Evolutionary conservation across 73 alveolate genomes (phyloP).

Genomic region (Urostyla sp.): DNA sequence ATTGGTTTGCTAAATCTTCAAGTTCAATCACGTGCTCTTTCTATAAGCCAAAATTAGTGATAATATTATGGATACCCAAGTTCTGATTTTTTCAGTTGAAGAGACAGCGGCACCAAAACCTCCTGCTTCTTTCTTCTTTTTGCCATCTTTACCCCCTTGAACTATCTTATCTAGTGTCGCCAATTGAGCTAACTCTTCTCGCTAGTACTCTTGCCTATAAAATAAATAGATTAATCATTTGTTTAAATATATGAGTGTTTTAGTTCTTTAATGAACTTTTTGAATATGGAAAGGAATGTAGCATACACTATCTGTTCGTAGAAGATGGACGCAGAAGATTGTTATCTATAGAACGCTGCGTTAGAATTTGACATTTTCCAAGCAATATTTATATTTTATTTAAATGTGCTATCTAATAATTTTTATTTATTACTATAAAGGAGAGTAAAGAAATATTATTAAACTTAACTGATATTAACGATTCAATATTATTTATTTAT

Average conservation of each 20-base stretch:
- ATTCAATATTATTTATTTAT: too few relatives aligned
- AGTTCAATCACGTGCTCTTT: slow-evolving; percentile 32
- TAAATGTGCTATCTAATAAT: neutral
- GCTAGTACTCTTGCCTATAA: slow-evolving; percentile 15
- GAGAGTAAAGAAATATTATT: too few relatives aligned
- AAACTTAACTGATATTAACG: neutral
- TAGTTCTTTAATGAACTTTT: too few relatives aligned
- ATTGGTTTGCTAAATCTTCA: slow-evolving; percentile 1
- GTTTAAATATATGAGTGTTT: neutral
- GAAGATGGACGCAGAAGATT: neutral
- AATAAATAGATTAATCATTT: neutral
- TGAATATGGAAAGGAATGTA: too few relatives aligned
- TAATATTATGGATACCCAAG: slow-evolving; percentile 5
- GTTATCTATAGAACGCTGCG: neutral
- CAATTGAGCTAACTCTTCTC: slow-evolving; percentile 15
- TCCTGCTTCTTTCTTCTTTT: neutral
- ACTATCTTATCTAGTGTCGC: neutral
- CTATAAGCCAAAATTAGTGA: neutral
- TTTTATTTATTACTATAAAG: too few relatives aligned
- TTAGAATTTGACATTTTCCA: neutral
- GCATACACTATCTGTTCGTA: slow-evolving; percentile 49
- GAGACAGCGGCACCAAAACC: slow-evolving; percentile 45
- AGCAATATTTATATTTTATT: too few relatives aligned
- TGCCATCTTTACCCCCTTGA: neutral
- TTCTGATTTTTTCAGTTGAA: slow-evolving; percentile 69